Base-by-base conservation (phyloP, 257 asterid species). In the Rhazya stricta region DNA sequence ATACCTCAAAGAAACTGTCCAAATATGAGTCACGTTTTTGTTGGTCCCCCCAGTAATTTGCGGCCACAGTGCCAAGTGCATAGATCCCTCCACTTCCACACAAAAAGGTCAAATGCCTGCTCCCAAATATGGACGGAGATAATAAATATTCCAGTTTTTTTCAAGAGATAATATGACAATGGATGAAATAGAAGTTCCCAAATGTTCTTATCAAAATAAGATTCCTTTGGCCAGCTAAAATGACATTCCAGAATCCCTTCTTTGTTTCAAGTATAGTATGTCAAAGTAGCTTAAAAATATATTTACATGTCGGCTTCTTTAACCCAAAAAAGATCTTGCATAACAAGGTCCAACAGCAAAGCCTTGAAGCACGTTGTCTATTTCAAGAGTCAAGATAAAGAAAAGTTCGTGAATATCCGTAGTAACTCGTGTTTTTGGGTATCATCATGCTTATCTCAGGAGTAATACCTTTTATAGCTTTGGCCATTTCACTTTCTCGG, bases 1-100 rank as follows among this genome's bases (percentile, higher is more conserved):
- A 54, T 84, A 89, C 96, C 96, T 89, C 88, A 63, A 88, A 73
- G 74, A 89, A 89, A 72, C 78, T 71, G 77, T 77, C 72, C 86
- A 89, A 39, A 79, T 85, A 89, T 57, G 82, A 70, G 69, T 79
- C 90, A 29, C 86, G 67, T 77, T 75, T 84, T 51, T 67, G 71
- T 72, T 62, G 87, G 81, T 89, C 93, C 85, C 89, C 85, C 9
- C 77, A 23, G 74, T 77, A 88, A 71, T 78, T 84, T 66, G 92
- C 88, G 15, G 87, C 76, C 71, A 88, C 84, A 70, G 92, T 87
- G 67, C 96, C 96, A 72, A 89, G 86, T 15, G 90, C 91, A 79
- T 83, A 88, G 61, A 85, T 71, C 80, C 96, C 93, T 79, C 92
- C 91, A 83, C 86, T 83, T 74, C 96, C 93, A 79, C 91, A 86